phyloP scores from a whole-genome alignment of 179 eudicot genomes.

The Sideroxylon spinosum region DNA sequence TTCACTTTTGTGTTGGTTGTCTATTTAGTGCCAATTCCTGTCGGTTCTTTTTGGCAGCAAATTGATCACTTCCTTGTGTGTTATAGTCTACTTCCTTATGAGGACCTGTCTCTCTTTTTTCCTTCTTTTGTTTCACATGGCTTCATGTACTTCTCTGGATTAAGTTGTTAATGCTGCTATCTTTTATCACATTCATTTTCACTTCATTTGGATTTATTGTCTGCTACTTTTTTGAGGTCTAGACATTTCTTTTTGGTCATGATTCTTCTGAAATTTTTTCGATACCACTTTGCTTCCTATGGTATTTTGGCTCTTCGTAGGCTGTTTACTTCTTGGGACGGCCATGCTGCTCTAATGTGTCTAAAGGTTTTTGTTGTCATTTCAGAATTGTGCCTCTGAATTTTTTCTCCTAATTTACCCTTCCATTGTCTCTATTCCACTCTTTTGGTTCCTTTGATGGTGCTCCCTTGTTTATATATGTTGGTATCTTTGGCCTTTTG shows the following conservation, averaged over 20 bases:
- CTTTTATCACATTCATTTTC: too few relatives aligned
- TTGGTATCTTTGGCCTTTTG: not conserved
- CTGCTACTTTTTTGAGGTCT: not conserved
- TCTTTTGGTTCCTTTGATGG: not conserved
- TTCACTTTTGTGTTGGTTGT: constrained; percentile 6
- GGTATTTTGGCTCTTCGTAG: not conserved
- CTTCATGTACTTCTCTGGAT: not conserved
- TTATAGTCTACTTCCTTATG: not conserved
- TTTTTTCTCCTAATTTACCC: not conserved
- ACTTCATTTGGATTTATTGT: not conserved
- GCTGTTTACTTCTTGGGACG: constrained; percentile 6
- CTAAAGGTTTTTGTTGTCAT: not conserved
- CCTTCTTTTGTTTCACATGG: not conserved
- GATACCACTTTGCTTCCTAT: constrained; percentile 4
- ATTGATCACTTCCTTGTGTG: not conserved
- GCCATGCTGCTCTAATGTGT: not conserved
- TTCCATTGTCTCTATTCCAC: not conserved
- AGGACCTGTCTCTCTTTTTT: not conserved
- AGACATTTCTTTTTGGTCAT: not conserved
- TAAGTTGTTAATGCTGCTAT: not conserved
- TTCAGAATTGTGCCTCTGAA: not conserved
- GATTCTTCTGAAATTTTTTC: not conserved
- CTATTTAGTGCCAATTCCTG: not conserved
- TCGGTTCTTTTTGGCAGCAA: not conserved
- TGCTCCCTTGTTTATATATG: not conserved